Evolutionary conservation across 2,329 filamentous ascomycete species (phyloP), one percentile per base, ranked within the genome.

Genomic region (Tolypocladium amazonense): DNA sequence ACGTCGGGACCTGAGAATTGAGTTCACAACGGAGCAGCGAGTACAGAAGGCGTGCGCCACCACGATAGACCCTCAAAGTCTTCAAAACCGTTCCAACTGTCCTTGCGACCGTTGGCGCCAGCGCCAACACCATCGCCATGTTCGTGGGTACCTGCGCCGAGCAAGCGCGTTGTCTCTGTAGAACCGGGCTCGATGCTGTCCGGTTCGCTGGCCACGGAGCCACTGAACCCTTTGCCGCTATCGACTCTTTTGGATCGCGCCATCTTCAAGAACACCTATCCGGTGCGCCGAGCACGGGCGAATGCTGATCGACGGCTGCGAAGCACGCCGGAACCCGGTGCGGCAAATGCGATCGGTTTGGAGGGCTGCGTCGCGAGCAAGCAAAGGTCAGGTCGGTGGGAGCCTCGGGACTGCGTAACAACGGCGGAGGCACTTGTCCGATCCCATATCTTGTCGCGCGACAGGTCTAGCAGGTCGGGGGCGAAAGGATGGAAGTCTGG

Each of bases 51-150:
- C 64, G 71, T 77, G 62, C 76, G 81, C 77, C 84, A 85, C 84
- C 84, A 86, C 4, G 85, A 80, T 58, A 87, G 65, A 9, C 78
- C 78, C 38, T 78, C 76, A 63, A 88, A 89, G 65, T 89, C 87
- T 15, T 76, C 76, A 30, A 74, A 67, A 9, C 78, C 80, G 57
- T 75, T 73, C 81, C 82, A 86, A 61, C 63, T 61, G 52, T 58
- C 59, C 35, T 61, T 67, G 35, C 62, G 64, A 18, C 59, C 63
- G 43, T 63, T 61, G 41, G 62, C 58, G 30, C 56, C 60, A 14
- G 58, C 57, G 59, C n/a, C 60, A 14, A 57, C 56, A 58, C n/a
- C 37, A 23, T 30, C 45, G 14, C 18, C 47, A 30, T 33, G 18
- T 4, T 27, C 58, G 30, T 27, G 47, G 6, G 33, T 45, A n/a